phyloP scores from a whole-genome alignment of 306 rosid species.

The Gastrolobium villosum region DNA sequence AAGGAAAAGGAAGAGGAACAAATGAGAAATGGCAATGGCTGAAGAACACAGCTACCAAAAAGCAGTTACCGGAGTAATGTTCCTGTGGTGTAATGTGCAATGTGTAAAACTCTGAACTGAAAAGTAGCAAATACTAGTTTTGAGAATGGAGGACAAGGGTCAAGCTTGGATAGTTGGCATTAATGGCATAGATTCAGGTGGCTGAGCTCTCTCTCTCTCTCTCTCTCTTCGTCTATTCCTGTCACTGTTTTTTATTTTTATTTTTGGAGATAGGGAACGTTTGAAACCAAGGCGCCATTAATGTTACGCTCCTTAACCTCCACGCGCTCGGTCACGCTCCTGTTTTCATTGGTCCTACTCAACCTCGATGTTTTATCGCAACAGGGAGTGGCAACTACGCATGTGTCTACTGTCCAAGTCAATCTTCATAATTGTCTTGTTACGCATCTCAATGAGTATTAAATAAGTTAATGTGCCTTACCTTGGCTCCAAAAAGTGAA shows the following conservation, averaged over 20 bases:
- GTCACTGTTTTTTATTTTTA: background rate
- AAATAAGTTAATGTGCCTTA: too few relatives aligned
- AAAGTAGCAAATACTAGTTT: conserved; percentile 37
- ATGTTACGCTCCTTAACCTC: conserved; percentile 9
- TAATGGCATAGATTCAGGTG: conserved; percentile 33
- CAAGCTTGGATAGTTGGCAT: background rate
- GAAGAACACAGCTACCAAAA: background rate
- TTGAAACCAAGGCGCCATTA: conserved; percentile 39
- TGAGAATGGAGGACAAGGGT: background rate
- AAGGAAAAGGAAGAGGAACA: background rate
- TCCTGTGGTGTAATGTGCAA: background rate
- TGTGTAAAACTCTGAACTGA: background rate
- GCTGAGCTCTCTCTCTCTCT: conserved; percentile 46
- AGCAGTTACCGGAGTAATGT: conserved; percentile 1
- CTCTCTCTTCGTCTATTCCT: conserved; percentile 21
- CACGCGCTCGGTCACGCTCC: conserved; percentile 35
- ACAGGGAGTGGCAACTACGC: background rate
- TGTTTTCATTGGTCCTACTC: background rate
- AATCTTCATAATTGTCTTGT: conserved; percentile 7
- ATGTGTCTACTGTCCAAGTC: background rate
- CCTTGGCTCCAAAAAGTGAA: too few relatives aligned
- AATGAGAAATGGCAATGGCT: background rate
- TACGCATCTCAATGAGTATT: conserved; percentile 21
- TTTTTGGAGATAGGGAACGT: background rate
- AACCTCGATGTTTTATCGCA: background rate